Evolutionary conservation across 2,329 filamentous ascomycete genomes (phyloP).

Genomic region (Sporothrix sp.): DNA sequence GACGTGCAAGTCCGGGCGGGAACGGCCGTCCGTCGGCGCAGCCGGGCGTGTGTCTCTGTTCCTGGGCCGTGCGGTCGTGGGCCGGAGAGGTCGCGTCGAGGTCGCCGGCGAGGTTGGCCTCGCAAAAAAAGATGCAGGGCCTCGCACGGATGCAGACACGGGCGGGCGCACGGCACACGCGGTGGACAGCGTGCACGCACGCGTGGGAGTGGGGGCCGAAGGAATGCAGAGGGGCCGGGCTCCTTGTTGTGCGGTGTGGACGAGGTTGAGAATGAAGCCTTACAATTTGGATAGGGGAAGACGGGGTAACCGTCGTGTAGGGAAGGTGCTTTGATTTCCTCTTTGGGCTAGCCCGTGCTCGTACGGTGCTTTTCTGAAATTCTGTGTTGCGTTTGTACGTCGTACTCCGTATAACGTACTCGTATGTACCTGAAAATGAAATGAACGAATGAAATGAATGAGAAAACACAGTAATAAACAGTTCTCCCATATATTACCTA

Average conservation of each 20-base stretch:
- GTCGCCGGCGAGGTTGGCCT: not conserved
- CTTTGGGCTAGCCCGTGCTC: too few relatives aligned
- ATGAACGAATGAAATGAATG: too few relatives aligned
- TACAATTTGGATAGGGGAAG: not conserved
- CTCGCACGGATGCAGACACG: not conserved
- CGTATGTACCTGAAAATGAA: too few relatives aligned
- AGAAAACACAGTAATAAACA: too few relatives aligned
- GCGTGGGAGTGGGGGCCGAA: not conserved
- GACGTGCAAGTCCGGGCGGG: not conserved
- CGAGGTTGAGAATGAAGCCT: constrained; percentile 1
- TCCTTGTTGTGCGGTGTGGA: not conserved
- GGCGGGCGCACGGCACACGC: constrained; percentile 3
- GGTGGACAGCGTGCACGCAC: not conserved
- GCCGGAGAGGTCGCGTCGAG: too few relatives aligned
- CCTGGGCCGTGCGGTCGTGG: not conserved
- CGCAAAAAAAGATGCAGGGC: not conserved
- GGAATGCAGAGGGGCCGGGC: constrained; percentile 3
- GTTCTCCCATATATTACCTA: too few relatives aligned
- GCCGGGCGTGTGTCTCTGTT: not conserved
- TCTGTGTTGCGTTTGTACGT: too few relatives aligned
- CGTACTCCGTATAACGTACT: too few relatives aligned
- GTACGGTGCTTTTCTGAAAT: too few relatives aligned
- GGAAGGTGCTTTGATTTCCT: too few relatives aligned
- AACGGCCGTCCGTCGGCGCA: not conserved
- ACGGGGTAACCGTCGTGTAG: not conserved